A percentile compares a stretch with the other conserved stretches of the same genome.
Evolutionary conservation across 1,284 basidiomycete species (phyloP).

Genomic region (Athelia sp.): DNA sequence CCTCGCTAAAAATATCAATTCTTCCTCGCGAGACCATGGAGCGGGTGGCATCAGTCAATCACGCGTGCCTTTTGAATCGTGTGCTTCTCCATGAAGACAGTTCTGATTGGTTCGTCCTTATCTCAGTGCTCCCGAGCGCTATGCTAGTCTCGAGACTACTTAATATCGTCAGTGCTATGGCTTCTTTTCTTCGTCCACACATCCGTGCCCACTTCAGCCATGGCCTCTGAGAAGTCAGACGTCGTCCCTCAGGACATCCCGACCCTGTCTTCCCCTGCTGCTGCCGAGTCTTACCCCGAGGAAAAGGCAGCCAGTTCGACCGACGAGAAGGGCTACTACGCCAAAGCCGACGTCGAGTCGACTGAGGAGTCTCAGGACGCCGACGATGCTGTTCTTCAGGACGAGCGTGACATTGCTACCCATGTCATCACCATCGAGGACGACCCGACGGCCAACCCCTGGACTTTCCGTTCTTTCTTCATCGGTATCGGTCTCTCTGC

Average conservation of each 20-base stretch:
- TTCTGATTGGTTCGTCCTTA: too few species aligned
- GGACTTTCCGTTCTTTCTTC: slow-evolving; percentile 55
- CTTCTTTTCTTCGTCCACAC: neutral
- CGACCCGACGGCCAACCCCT: slow-evolving; percentile 49
- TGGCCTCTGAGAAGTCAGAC: neutral
- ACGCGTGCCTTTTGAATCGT: neutral
- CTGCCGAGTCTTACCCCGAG: slow-evolving; percentile 4
- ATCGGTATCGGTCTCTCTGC: slow-evolving; percentile 58
- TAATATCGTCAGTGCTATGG: too few species aligned
- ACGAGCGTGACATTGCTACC: slow-evolving; percentile 44
- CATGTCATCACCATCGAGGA: slow-evolving; percentile 50
- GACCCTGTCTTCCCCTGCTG: neutral
- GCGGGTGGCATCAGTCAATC: too few species aligned
- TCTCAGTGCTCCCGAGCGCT: too few species aligned
- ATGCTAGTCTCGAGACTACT: too few species aligned
- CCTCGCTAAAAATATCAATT: too few species aligned
- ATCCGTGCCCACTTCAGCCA: neutral
- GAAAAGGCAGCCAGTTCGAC: slow-evolving; percentile 15
- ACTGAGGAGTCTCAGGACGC: slow-evolving; percentile 14
- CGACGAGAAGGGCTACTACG: slow-evolving; percentile 23
- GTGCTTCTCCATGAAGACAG: neutral
- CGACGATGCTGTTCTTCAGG: slow-evolving; percentile 30
- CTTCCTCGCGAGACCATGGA: too few species aligned
- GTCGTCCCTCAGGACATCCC: neutral
- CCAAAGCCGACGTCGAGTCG: slow-evolving; percentile 28